Percentiles rank a stretch among this genome's conserved stretches.
Conservation (phyloP, 2,329 filamentous ascomycete genomes). For the Meredithiella fracta region DNA sequence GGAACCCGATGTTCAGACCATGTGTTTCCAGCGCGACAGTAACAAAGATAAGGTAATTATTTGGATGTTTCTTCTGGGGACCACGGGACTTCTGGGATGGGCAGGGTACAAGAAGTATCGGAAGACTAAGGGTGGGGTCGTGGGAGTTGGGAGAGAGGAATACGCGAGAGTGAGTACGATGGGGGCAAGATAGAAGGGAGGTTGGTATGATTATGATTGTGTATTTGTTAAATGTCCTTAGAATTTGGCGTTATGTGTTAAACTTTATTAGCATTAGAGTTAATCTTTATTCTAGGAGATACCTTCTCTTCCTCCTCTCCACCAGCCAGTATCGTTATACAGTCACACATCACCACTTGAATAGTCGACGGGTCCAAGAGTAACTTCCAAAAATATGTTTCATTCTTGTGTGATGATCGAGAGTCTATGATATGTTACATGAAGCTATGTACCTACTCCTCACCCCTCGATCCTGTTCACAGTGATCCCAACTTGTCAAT, state of each 20-base stretch:
- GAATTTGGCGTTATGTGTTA: no score
- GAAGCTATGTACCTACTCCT: not conserved
- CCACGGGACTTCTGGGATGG: conserved; percentile 42
- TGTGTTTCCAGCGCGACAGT: conserved; percentile 51
- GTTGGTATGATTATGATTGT: no score
- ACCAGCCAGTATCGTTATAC: not conserved
- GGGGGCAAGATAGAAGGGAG: not conserved
- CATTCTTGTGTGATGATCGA: not conserved
- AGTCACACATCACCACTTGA: not conserved
- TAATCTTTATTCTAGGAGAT: no score
- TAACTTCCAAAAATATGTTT: not conserved
- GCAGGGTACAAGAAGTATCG: conserved; percentile 26
- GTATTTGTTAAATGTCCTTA: no score
- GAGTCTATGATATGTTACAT: conserved; percentile 1
- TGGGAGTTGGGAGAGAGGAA: not conserved
- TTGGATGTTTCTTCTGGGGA: conserved; percentile 45
- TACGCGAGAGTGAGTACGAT: conserved; percentile 4
- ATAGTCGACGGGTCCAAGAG: not conserved
- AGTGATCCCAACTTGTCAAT: conserved; percentile 5
- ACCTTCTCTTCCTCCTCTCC: not conserved
- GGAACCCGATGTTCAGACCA: conserved; percentile 44
- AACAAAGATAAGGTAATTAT: conserved; percentile 52
- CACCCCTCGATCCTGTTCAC: not conserved
- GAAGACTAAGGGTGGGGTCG: not conserved
- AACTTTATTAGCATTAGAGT: no score